Evolutionary conservation across 345 rosid genomes (phyloP).

Genomic region (Hypericum androsaemum): DNA sequence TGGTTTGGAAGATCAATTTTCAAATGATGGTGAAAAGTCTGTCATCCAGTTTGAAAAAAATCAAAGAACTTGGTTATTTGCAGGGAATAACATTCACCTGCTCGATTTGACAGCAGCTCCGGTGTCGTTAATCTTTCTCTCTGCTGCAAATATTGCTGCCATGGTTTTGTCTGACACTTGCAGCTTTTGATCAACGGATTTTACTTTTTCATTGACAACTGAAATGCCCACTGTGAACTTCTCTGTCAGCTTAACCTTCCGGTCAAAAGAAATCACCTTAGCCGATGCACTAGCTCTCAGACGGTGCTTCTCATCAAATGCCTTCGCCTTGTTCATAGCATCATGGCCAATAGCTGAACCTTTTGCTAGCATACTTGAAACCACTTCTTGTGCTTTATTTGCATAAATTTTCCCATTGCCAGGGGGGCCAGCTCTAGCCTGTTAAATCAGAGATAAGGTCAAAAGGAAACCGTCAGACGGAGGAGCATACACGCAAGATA

Average conservation of each 20-base stretch:
- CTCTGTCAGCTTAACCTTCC: conserved; percentile 71
- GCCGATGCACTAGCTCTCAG: conserved; percentile 87
- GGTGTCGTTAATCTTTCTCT: conserved; percentile 79
- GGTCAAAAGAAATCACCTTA: conserved; percentile 69
- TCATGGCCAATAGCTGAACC: conserved; percentile 86
- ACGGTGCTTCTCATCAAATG: conserved; percentile 82
- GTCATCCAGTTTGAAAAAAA: no score
- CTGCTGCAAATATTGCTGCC: conserved; percentile 96
- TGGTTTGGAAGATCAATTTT: no score
- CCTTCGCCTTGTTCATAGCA: conserved; percentile 86
- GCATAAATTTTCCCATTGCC: conserved; percentile 60
- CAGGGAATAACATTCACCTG: conserved; percentile 37
- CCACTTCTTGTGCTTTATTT: conserved; percentile 78
- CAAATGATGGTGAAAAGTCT: no score
- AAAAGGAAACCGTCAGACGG: not conserved
- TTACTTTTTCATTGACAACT: conserved; percentile 83
- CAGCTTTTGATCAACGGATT: conserved; percentile 88
- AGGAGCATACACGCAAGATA: conserved; percentile 2
- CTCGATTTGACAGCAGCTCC: conserved; percentile 97
- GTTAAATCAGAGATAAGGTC: conserved; percentile 16
- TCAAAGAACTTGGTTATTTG: not conserved
- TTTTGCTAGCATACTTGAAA: conserved; percentile 66
- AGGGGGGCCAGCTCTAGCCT: conserved; percentile 40
- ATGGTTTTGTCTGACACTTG: conserved; percentile 91
- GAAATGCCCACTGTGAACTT: conserved; percentile 80